Percentiles rank a stretch among this genome's conserved stretches.
Evolutionary conservation across 2,329 filamentous ascomycete species (phyloP).

Genomic region (Leptographium wingfieldii): DNA sequence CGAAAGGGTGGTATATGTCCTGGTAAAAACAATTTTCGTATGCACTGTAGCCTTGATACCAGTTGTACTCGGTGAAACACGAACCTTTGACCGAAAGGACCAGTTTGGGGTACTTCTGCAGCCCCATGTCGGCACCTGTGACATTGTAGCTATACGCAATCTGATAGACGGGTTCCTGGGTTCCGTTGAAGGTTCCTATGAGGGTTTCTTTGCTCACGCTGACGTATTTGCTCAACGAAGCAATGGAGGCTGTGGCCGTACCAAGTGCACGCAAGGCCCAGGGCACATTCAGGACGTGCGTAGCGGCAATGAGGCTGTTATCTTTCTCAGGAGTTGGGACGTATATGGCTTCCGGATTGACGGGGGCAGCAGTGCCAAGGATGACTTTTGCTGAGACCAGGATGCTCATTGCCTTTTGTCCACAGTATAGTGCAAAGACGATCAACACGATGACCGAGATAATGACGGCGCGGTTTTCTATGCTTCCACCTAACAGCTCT

Average conservation of each 20-base stretch:
- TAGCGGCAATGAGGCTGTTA: not conserved
- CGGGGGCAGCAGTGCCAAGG: slow-evolving; percentile 12
- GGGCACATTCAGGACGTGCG: not conserved
- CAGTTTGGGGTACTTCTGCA: slow-evolving; percentile 14
- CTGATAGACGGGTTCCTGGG: slow-evolving; percentile 6
- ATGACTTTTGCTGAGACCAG: slow-evolving; percentile 11
- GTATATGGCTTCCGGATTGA: slow-evolving; percentile 12
- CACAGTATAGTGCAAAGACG: slow-evolving; percentile 6
- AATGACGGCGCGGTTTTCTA: not conserved
- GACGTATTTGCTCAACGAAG: not conserved
- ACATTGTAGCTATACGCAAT: slow-evolving; percentile 14
- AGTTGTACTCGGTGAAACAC: slow-evolving; percentile 16
- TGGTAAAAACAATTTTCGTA: not conserved
- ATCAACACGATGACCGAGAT: slow-evolving; percentile 5
- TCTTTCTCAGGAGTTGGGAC: no score
- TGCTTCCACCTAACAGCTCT: not conserved
- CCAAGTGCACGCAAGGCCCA: not conserved
- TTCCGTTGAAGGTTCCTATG: slow-evolving; percentile 6
- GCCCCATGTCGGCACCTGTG: slow-evolving; percentile 15
- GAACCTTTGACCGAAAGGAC: slow-evolving; percentile 13
- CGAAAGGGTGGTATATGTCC: not conserved
- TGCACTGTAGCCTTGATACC: slow-evolving; percentile 6
- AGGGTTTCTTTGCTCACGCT: not conserved
- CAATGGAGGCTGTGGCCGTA: not conserved
- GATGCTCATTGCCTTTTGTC: slow-evolving; percentile 9